Base-by-base conservation (phyloP, 495 filamentous ascomycete species). In the Cairneyella variabilis region DNA sequence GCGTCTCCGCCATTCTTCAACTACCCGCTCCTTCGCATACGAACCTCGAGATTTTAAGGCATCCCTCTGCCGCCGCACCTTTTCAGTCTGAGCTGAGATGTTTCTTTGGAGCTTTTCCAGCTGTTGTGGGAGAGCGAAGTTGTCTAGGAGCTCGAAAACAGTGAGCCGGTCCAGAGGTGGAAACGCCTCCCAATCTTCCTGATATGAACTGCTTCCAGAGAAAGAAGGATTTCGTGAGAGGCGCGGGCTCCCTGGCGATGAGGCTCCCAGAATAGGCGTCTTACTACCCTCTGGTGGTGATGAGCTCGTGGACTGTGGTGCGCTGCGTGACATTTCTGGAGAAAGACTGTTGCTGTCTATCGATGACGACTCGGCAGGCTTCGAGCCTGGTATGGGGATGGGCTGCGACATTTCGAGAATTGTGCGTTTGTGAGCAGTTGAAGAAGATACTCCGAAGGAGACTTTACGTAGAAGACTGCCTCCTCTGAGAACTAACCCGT, bases 141-240 rank as follows among this genome's bases (percentile, higher is more conserved):
- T 96, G 69, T 97, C 95, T 46, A 98, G 79, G 18, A 97, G 73
- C 64, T 98, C 93, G 56, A 97, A 90, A 37, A 97, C 80, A 20
- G 88, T 92, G 53, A 97, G 74, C 48, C 89, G 86, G 64, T 98
- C 93, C n/a, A 96, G 72, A 3, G 93, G 90, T 16, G 93, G 89
- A 45, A 81, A 76, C 0, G 83, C 79, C 56, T 92, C 89, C 88
- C 88, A 92, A 66, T 95, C 90, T 63, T 97, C 90, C 50, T 90
- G 88, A 56, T 84, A 89, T 8, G 84, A 83, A 68, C 83, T 88
- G 64, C 83, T 86, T 42, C 79, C 81, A 22, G 86, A 89, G 63
- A 91, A 90, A 26, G 89, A 95, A 9, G 76, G 71, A 57, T 81
- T 82, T 37, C 88, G 80, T 25, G 89, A 91, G 26, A 87, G 71